Evolutionary conservation across 2,329 filamentous ascomycete species (phyloP), one percentile per base, ranked within the genome.

Genomic region (Fusarium succisae): DNA sequence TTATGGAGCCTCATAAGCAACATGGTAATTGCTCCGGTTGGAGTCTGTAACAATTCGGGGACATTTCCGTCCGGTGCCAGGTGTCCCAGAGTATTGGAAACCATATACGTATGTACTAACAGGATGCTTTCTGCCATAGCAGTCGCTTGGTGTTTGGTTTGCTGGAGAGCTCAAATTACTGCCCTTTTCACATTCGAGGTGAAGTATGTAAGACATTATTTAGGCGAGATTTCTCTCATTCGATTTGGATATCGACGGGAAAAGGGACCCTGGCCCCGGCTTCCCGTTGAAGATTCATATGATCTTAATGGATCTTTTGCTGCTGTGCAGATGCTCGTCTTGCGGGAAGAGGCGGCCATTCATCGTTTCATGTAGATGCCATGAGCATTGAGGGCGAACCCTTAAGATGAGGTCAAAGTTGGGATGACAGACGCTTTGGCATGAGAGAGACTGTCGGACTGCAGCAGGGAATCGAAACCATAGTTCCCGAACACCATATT

Each of bases 71-170:
- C 61, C 57, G 66, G 66, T 74, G 70, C 59, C 60, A 74, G 63
- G 63, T 54, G 72, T 69, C 63, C 70, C 70, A 77, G 69, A 74
- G 57, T 35, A 45, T 70, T 78, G 74, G 70, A 60, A 77, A 75
- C 67, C 64, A 69, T 55, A 32, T 38, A 44, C 38, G 37, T 63
- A 30, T 39, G 37, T 63, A 24, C 54, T 50, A 66, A 58, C 67
- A 68, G 63, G 63, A 57, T 64, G 50, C 53, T 63, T 61, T 69
- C 45, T 60, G 51, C 38, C 44, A 55, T 43, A 38, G 58, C 60
- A 62, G 62, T 58, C 65, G 48, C 66, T 66, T 58, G 56, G 66
- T 69, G 32, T 45, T 62, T 72, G 50, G 47, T 57, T 45, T 62
- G 39, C 60, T 55, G 51, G 43, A 67, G 54, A 69, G 68, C 73